Evolutionary conservation across 192 early-diverging fungal genomes (phyloP).

Genomic region (Coemansia sp.): DNA sequence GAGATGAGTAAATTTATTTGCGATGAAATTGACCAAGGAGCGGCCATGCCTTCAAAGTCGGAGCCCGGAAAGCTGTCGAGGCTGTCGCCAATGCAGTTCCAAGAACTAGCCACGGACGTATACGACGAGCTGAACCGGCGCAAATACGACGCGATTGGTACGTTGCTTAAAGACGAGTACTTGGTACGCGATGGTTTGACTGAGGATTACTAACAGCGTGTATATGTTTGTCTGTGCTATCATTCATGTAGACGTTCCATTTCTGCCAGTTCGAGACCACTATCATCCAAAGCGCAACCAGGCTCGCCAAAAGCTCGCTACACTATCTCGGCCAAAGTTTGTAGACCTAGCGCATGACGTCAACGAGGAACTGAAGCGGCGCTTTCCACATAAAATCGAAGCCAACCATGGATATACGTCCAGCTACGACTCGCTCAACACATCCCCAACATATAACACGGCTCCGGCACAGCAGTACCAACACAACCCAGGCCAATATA

Average conservation of each 20-base stretch:
- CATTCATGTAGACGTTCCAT: constrained; percentile 62
- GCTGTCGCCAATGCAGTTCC: constrained; percentile 81
- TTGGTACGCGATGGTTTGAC: background rate
- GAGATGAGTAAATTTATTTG: constrained; percentile 54
- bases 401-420: constrained; percentile 13
- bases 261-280: constrained; percentile 78
- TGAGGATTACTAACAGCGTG: background rate
- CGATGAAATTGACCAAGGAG: constrained; percentile 48
- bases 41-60: constrained; percentile 28
- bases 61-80: constrained; percentile 71
- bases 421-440: constrained; percentile 40
- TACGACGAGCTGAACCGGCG: constrained; percentile 91
- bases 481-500: constrained; percentile 12
- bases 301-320: constrained; percentile 95
- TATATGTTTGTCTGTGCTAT: constrained; percentile 12
- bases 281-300: constrained; percentile 94
- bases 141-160: constrained; percentile 24
- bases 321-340: constrained; percentile 82
- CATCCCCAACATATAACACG: constrained; percentile 29
- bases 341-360: constrained; percentile 92
- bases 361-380: constrained; percentile 65
- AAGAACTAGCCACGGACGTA: constrained; percentile 94
- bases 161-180: background rate
- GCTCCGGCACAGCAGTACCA: constrained; percentile 22
- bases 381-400: constrained; percentile 52